phyloP scores from a whole-genome alignment of 108 stramenopile species.

The Discostella pseudostelligera region DNA sequence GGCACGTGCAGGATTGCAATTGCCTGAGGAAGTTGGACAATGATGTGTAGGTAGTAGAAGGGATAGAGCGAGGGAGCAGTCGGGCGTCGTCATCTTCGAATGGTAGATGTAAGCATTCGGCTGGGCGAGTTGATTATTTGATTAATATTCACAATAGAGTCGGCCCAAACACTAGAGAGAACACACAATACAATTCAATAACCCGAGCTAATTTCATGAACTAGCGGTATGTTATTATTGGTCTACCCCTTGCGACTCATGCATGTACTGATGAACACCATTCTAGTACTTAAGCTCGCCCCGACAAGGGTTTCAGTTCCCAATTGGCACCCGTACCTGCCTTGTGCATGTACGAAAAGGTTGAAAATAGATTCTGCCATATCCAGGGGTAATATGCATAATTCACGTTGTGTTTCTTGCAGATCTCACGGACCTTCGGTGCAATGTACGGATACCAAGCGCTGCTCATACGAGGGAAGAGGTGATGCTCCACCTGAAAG shows the following conservation, averaged over 20 bases:
- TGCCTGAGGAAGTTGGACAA: slow-evolving; percentile 49
- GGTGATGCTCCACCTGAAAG: slow-evolving; percentile 94
- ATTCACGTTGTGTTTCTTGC: slow-evolving; percentile 88
- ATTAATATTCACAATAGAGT: too few relatives aligned
- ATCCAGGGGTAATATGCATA: slow-evolving; percentile 90
- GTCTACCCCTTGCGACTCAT: too few relatives aligned
- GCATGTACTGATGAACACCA: too few relatives aligned
- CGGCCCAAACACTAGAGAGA: too few relatives aligned
- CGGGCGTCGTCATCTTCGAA: background rate
- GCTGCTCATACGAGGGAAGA: slow-evolving; percentile 89
- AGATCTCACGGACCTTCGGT: slow-evolving; percentile 91
- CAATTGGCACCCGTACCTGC: slow-evolving; percentile 78
- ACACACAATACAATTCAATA: too few relatives aligned
- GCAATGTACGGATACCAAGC: slow-evolving; percentile 99
- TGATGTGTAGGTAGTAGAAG: background rate
- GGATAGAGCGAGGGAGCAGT: background rate
- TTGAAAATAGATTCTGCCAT: slow-evolving; percentile 74
- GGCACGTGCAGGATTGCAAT: slow-evolving; percentile 70
- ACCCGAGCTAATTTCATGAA: too few relatives aligned
- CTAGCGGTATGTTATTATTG: too few relatives aligned
- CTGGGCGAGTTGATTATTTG: too few relatives aligned
- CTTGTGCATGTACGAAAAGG: slow-evolving; percentile 79
- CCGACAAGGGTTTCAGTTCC: slow-evolving; percentile 55
- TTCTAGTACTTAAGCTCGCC: slow-evolving; percentile 30
- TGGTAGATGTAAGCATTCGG: too few relatives aligned